Base-by-base conservation (phyloP, 345 rosid genomes). In the Melaleuca quinquenervia region DNA sequence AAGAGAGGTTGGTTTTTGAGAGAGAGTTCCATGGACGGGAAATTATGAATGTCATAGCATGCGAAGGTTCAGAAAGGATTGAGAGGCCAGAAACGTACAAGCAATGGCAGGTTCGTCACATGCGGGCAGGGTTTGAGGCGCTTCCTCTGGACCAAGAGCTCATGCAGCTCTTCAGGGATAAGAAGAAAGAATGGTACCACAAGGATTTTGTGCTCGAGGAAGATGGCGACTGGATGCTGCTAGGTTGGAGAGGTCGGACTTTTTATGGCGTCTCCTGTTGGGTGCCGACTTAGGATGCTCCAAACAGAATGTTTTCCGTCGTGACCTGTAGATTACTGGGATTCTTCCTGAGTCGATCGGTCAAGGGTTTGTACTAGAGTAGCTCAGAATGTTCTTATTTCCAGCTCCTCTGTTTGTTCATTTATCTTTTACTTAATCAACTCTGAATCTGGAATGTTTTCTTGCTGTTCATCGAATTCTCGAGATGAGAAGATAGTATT, bases 221-320 rank as follows among this genome's bases (percentile, higher is more conserved):
- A 87, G 96, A 93, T 87, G 83, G 88, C 83, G 64, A 93, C 82
- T 97, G 98, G 98, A 92, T 97, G 93, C 89, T 97, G 87, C 94
- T 90, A 89, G 96, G 98, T 75, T 97, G 99, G 99, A 97, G 95
- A 91, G 99, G 99, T 58, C 89, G 98, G 52, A 94, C 93, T 83
- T 60, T 92, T 7, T 88, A 50, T 85, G 97, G 94, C 84, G 87
- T 94, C n/a, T 89, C 95, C 22, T 91, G 94, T 88, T 97, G 99
- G 98, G 87, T 93, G 55, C 94, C 98, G 86, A 90, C 89, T 62
- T 89, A 89, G 86, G 50, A 54, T 26, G 50, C 9, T 6, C 29
- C 82, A 26, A 11, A 56, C 84, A 11, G 13, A 15, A 60, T 10
- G 20, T 18, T n/a, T 32, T 32, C 54, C 51, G 21, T 18, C 32